Base-by-base conservation (phyloP, 352 stramenopile species). In the Phytophthora meadii region DNA sequence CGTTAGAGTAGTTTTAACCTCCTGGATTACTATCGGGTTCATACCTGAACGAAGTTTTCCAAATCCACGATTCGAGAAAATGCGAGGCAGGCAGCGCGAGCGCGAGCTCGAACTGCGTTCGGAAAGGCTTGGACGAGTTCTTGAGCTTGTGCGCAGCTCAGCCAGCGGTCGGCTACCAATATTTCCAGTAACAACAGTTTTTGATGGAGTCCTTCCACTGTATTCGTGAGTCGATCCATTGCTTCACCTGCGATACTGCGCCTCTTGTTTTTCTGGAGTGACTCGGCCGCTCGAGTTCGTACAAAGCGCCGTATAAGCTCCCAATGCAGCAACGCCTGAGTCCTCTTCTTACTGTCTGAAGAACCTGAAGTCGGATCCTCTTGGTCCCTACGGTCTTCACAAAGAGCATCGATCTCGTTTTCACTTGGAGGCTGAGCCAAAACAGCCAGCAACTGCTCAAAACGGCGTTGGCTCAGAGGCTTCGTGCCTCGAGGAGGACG, bases 31-130 rank as follows among this genome's bases (percentile, higher is more conserved):
- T 44, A 5, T 6, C 5, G 7, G 24, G 4, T 28, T 6, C 79
- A 7, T 44, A 92, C 77, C 56, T 76, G 70, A 27, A 80, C 64
- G 45, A 93, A 95, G 46, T 89, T 92, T 30, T 94, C 82, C 7
- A 93, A 40, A 48, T 96, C 86, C 0, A 90, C 70, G n/a, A 92
- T 62, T 8, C 82, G 74, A n/a, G 74, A 73, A 54, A 93, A 92
- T 5, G 89, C 37, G 5, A 85, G 42, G n/a, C 82, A 80, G 6
- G 77, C 77, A 2, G 82, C 83, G 54, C 79, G 70, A 37, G 79
- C 79, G 3, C 85, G 81, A 10, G 77, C 74, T 22, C 74, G 61
- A 4, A 90, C 64, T n/a, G 62, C 66, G 30, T 86, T 76, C 1
- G 84, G 84, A 8, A 93, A 74, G 1, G 68, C 34, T 2, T 54